Conservation (phyloP, 768 basidiomycete genomes). For the Termitomyces sp. region DNA sequence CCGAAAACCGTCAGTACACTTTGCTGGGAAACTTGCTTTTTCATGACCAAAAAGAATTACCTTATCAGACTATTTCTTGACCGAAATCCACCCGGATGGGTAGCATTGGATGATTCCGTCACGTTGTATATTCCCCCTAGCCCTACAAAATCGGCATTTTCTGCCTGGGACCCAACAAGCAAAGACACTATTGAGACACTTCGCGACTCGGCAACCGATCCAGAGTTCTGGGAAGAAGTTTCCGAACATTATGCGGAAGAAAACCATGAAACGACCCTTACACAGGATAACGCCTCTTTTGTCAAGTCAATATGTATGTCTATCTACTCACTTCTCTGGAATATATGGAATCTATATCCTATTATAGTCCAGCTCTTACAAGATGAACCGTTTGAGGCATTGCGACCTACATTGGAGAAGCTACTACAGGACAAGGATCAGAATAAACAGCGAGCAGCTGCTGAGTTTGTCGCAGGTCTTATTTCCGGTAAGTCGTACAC, state of each 20-base stretch:
- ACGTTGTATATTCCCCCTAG: conserved; percentile 45
- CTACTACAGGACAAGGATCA: conserved; percentile 69
- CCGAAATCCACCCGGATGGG: conserved; percentile 58
- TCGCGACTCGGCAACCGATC: conserved; percentile 37
- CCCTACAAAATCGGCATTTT: conserved; percentile 42
- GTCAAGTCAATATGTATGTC: conserved; percentile 72
- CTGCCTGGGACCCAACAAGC: conserved; percentile 55
- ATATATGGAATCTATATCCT: background rate
- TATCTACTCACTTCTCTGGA: background rate
- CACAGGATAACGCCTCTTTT: conserved; percentile 65
- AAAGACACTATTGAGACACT: conserved; percentile 44
- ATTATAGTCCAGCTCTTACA: conserved; percentile 70
- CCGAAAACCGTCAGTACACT: conserved; percentile 38
- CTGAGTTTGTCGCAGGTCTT: conserved; percentile 77
- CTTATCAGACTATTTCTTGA: conserved; percentile 46
- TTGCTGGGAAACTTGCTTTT: background rate
- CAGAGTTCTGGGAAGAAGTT: conserved; percentile 64
- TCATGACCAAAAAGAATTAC: background rate
- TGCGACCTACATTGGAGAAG: conserved; percentile 57
- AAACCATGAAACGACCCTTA: conserved; percentile 58
- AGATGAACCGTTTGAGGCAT: conserved; percentile 58
- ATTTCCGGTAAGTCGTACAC: conserved; percentile 40
- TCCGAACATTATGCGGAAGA: conserved; percentile 73
- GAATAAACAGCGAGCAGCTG: conserved; percentile 84
- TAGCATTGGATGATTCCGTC: conserved; percentile 51